Percentiles rank a stretch among this genome's conserved stretches.
Conservation (phyloP, 306 rosid species). For the Senna siamea region DNA sequence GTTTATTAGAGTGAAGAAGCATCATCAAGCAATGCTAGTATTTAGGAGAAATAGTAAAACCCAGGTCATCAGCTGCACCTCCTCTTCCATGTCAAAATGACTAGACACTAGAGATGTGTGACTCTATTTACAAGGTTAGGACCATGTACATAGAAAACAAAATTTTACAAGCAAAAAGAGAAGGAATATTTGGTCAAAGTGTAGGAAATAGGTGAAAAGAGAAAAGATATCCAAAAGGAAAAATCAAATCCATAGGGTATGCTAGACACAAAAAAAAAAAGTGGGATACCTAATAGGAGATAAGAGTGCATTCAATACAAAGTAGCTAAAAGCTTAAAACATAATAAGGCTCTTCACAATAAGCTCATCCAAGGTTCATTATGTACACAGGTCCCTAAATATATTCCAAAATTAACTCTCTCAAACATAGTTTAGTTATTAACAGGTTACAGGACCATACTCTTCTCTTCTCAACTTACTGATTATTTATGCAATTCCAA, state of each 20-base stretch:
- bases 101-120: background rate
- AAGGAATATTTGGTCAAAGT: constrained; percentile 2
- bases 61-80: constrained; percentile 3
- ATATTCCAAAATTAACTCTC: background rate
- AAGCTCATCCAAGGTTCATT: constrained; percentile 8
- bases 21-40: background rate
- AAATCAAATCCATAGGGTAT: background rate
- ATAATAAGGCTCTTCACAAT: constrained; percentile 14
- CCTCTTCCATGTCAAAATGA: constrained; percentile 16
- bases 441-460: constrained; percentile 13
- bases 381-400: constrained; percentile 25
- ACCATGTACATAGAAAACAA: constrained; percentile 26
- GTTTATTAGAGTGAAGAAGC: background rate
- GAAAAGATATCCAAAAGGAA: constrained; percentile 19
- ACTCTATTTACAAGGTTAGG: constrained; percentile 9
- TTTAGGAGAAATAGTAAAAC: constrained; percentile 18
- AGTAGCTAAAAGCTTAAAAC: constrained; percentile 3
- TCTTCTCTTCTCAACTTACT: constrained; percentile 7
- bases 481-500: background rate
- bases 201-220: background rate
- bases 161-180: background rate
- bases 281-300: background rate
- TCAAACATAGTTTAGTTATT: background rate
- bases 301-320: constrained; percentile 1
- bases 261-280: constrained; percentile 1